These are phyloP conservation scores for Carex kokanica DNA, from an alignment of 176 grass and related monocot species.

Conservation along the genomic window DNA sequence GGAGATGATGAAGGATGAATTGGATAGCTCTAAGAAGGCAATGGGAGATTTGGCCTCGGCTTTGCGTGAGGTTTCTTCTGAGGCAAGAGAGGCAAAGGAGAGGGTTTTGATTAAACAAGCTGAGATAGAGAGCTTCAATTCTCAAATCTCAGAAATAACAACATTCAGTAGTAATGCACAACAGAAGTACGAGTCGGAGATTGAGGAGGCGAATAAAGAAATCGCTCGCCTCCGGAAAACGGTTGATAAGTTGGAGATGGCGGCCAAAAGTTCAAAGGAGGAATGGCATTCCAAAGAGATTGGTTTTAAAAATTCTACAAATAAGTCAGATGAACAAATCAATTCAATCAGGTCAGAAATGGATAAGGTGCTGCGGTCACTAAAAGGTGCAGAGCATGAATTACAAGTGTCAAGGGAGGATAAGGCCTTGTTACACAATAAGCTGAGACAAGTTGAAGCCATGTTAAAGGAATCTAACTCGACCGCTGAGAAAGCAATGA, in stretches of 20 bases:
- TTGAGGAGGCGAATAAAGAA: constrained; percentile 42
- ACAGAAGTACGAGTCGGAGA: constrained; percentile 39
- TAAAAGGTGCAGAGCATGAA: constrained; percentile 47
- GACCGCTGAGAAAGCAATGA: constrained; percentile 37
- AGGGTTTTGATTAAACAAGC: constrained; percentile 44
- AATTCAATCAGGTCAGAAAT: constrained; percentile 42
- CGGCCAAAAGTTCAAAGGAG: constrained; percentile 44
- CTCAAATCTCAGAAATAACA: constrained; percentile 50
- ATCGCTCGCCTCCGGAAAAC: constrained; percentile 36
- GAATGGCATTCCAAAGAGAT: constrained; percentile 58
- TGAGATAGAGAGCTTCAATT: constrained; percentile 40
- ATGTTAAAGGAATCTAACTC: constrained; percentile 30
- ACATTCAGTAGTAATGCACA: constrained; percentile 28
- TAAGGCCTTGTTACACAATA: constrained; percentile 36
- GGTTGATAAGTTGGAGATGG: constrained; percentile 43
- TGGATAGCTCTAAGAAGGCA: constrained; percentile 54
- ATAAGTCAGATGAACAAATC: constrained; percentile 54
- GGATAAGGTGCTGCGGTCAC: constrained; percentile 38
- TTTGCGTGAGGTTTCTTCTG: constrained; percentile 51
- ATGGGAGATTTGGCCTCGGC: constrained; percentile 51
- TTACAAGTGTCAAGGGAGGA: constrained; percentile 51
- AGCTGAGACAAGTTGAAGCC: constrained; percentile 37
- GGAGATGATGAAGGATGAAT: constrained; percentile 40
- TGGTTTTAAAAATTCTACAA: constrained; percentile 38
- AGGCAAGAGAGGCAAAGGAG: constrained; percentile 67